Evolutionary conservation across 176 grass and related monocot genomes (phyloP), one percentile per base, ranked within the genome.

Genomic region (Echinochloa phyllopogon): DNA sequence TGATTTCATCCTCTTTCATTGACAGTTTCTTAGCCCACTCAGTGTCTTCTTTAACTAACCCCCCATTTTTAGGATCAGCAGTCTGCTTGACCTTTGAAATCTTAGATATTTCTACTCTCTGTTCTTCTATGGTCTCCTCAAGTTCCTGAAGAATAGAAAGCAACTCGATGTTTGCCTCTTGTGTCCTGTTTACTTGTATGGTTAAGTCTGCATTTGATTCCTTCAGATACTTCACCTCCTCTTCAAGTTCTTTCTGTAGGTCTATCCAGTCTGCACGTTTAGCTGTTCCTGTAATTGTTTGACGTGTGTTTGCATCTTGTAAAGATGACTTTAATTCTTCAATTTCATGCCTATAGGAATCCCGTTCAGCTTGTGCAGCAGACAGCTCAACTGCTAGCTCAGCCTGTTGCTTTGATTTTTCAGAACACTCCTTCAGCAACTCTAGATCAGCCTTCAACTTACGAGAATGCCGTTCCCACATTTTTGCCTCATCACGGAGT

Each of bases 401-500:
- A 77, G 86, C 79, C 12, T 92, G 90, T 77, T 91, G 85, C 80
- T 96, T 96, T 27, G 91, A 93, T 87, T 96, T 99, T 21, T 99
- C 90, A 69, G 88, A 91, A 67, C 85, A 90, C 82, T 99, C 97
- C 75, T 94, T 99, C 79, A 99, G 80, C 60, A 77, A 87, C 83
- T 96, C 94, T 79, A 99, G 86, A 69, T 99, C 97, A 92, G 91
- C 77, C 88, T 99, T 99, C 77, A 99, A 85, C 72, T 99, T 95
- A 53, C 90, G 94, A 85, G 97, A 96, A 89, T 99, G 97, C 17
- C 97, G 84, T 65, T 99, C 97, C 97, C 97, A 99, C 97, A 99
- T 99, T 88, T 99, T 92, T 61, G 90, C 94, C 82, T 99, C 97
- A 60, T 99, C 97, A 55, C 94, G 88, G 75, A 99, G 91, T 74